Evolutionary conservation across 2,329 filamentous ascomycete species (phyloP), one percentile per base, ranked within the genome.

Genomic region (Botryotinia convoluta): DNA sequence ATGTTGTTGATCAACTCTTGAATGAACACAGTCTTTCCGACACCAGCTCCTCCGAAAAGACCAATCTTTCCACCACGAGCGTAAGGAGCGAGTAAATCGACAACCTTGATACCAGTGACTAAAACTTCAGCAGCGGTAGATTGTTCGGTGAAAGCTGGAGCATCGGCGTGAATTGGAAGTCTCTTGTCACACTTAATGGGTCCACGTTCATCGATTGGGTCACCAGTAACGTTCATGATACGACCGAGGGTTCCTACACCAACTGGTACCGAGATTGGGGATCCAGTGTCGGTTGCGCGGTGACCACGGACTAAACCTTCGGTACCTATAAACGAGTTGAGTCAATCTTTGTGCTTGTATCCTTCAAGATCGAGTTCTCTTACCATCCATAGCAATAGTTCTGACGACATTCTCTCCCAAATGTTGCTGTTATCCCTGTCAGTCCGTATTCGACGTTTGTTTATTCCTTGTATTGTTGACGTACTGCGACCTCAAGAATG

Each of bases 1-100:
- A 99, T 98, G 92, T 99, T 99, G 94, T 99, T 99, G 89, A 99
- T 99, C 84, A 99, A 88, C 89, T 99, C 96, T 91, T 99, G 96
- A 86, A 99, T 99, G 90, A 98, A 99, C 85, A 99, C 96, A 85
- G 96, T 99, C 93, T 99, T 99, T 87, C 96, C 96, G 90, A 99
- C 96, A 97, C 96, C 96, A 82, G 96, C 96, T 95, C 96, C 96
- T 88, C 96, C 96, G 88, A 99, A 99, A 81, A 99, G 94, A 93
- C 96, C 96, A 90, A 99, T 99, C 93, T 99, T 99, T 91, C 96
- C 96, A 94, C 96, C 96, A 97, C 96, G 96, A 85, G 96, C 96
- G 87, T 99, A 99, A 82, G 96, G 96, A 82, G 96, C 96, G 83
- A 99, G 91, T 80, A 99, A 90, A 86, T 99, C 96, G 87, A 99